Conservation (phyloP, 2,329 filamentous ascomycete genomes). For the Fusarium mangiferae region DNA sequence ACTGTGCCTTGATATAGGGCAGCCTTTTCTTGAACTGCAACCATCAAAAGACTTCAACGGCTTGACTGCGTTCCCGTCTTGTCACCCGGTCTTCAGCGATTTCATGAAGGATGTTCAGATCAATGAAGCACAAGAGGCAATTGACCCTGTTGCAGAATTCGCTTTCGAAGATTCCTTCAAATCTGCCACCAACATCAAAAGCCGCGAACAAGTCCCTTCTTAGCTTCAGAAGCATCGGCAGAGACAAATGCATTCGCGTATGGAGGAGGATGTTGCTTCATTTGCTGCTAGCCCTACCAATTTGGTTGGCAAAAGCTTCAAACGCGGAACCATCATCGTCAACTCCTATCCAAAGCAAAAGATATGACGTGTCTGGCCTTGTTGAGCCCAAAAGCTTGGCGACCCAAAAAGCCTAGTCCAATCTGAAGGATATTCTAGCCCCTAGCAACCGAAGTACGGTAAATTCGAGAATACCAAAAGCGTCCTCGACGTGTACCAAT, state of each 20-base stretch:
- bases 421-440: constrained; percentile 48
- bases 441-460: constrained; percentile 57
- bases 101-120: constrained; percentile 58
- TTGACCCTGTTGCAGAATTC: constrained; percentile 45
- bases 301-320: constrained; percentile 68
- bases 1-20: too few species aligned
- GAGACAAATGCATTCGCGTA: constrained; percentile 55
- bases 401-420: constrained; percentile 9
- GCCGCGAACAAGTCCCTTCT: constrained; percentile 32
- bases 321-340: constrained; percentile 72
- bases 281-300: constrained; percentile 79
- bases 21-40: not conserved
- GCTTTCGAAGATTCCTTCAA: constrained; percentile 64
- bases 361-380: not conserved
- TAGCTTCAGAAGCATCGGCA: constrained; percentile 62
- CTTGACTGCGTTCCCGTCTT: constrained; percentile 57
- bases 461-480: constrained; percentile 59
- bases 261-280: constrained; percentile 70
- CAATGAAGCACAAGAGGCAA: constrained; percentile 43
- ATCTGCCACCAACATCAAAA: constrained; percentile 57
- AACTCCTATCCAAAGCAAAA: not conserved
- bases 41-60: not conserved
- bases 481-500: constrained; percentile 58
- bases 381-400: constrained; percentile 43
- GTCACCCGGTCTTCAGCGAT: constrained; percentile 57